Evolutionary conservation across 2,329 filamentous ascomycete species (phyloP).

Genomic region (Phymatotrichopsis omnivora): DNA sequence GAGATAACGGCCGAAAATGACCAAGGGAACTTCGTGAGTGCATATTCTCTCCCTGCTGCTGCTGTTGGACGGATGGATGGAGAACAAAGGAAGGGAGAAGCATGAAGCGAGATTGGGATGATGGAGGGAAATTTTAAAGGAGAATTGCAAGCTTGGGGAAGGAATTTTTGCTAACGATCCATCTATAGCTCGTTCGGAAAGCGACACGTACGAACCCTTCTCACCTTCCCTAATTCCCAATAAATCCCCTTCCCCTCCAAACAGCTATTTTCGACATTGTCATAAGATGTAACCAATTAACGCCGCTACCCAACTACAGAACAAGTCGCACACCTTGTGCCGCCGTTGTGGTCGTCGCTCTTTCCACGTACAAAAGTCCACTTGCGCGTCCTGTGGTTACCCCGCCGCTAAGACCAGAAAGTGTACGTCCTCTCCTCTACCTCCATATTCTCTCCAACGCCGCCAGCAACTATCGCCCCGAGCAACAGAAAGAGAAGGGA

Average conservation of each 20-base stretch:
- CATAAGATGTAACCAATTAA: neutral
- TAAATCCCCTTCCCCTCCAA: neutral
- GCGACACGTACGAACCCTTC: constrained; percentile 29
- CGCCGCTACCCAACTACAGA: constrained; percentile 35
- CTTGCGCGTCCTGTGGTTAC: constrained; percentile 92
- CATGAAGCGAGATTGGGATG: neutral
- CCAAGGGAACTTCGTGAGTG: constrained; percentile 30
- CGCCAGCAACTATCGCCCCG: neutral
- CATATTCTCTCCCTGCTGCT: neutral
- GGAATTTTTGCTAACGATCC: constrained; percentile 9
- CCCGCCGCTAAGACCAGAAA: constrained; percentile 94
- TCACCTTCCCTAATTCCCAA: neutral
- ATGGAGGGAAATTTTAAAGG: constrained; percentile 2
- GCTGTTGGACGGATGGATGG: constrained; percentile 1
- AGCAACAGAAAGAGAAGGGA: constrained; percentile 2
- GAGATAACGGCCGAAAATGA: constrained; percentile 22
- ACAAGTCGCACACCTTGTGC: constrained; percentile 98
- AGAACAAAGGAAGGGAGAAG: neutral
- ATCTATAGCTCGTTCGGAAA: constrained; percentile 32
- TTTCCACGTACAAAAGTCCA: constrained; percentile 99
- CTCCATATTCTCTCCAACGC: constrained; percentile 7
- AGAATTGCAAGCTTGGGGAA: neutral
- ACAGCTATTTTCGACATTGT: neutral
- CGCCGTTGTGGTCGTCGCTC: constrained; percentile 96
- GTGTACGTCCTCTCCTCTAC: constrained; percentile 59